Conservation (phyloP, 1,284 basidiomycete genomes). For the Trametes sp. region DNA sequence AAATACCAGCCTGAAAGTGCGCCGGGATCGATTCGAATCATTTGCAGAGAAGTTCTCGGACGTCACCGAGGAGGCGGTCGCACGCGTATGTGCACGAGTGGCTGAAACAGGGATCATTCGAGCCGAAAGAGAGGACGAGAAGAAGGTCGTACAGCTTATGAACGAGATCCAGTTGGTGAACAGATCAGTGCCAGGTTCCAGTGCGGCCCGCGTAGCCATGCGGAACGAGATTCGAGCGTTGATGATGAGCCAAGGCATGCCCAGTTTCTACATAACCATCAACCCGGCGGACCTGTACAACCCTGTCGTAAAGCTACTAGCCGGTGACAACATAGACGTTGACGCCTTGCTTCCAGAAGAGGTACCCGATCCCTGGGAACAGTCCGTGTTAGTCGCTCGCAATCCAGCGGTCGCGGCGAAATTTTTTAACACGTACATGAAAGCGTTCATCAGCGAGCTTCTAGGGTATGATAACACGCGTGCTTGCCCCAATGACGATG, state of each 20-base stretch:
- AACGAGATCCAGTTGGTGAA: background rate
- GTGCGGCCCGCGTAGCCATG: constrained; percentile 34
- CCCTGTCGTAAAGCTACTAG: constrained; percentile 45
- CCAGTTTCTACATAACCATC: constrained; percentile 49
- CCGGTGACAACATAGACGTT: constrained; percentile 38
- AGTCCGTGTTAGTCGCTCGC: constrained; percentile 39
- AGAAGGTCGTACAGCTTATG: background rate
- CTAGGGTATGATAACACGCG: constrained; percentile 20
- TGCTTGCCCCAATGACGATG: constrained; percentile 10
- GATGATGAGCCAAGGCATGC: constrained; percentile 42
- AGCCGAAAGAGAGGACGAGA: background rate
- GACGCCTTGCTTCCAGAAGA: background rate
- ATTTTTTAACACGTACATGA: constrained; percentile 50
- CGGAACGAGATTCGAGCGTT: constrained; percentile 47
- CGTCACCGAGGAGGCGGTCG: background rate
- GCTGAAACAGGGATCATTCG: background rate
- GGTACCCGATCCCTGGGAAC: background rate
- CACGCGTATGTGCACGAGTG: background rate
- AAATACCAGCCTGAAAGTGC: constrained; percentile 38
- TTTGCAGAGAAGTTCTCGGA: background rate
- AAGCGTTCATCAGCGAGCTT: constrained; percentile 42
- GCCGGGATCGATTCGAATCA: background rate
- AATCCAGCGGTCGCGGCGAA: constrained; percentile 47
- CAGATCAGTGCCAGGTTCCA: background rate
- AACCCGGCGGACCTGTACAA: constrained; percentile 50